Base-by-base conservation (phyloP, 1,284 basidiomycete genomes). In the Salmacisia buchloeana region DNA sequence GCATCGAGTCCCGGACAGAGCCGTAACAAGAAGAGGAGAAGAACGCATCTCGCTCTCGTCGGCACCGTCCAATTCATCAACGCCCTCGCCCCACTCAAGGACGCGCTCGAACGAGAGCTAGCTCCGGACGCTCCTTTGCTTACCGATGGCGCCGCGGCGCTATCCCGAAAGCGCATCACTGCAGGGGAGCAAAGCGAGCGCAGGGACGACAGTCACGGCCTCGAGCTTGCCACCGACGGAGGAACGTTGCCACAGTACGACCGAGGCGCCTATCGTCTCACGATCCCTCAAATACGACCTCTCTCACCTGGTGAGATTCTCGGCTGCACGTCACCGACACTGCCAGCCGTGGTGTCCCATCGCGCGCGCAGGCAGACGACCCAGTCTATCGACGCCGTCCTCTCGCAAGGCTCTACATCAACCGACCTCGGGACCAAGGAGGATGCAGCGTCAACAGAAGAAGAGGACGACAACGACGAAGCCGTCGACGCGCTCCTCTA, bases 251-350 rank as follows among this genome's bases (percentile, higher is more conserved):
- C 36, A 12, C 38, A 56, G 4, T 74, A 67, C 68, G 57, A 60
- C 33, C 60, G 62, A 0, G 74, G 73, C 6, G 56, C 64, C 13
- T 79, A 78, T 62, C 60, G 33, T 1, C 64, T 77, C 56, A 77
- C 72, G 0, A 89, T 98, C 59, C 96, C 96, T 0, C 88, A 94
- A 62, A 87, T 91, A 25, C 92, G 92, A 75, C 96, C 96, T 35
- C 84, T 99, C 18, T 93, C 90, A 25, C 94, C 96, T 0, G 96
- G 96, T 39, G 96, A 99, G 81, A 92, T 98, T 41, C 82, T 99
- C 3, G 96, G 96, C 13, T 99, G 96, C 78, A 99, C 96, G 0
- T 93, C 96, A 12, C 96, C 96, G 2, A 85, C 84, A 56, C 83
- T 70, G 86, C 91, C 4, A 6, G 3, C 54, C 21, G 29, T 27